Base-by-base conservation (phyloP, 108 stramenopile species). In the Aurantiochytrium sp. region DNA sequence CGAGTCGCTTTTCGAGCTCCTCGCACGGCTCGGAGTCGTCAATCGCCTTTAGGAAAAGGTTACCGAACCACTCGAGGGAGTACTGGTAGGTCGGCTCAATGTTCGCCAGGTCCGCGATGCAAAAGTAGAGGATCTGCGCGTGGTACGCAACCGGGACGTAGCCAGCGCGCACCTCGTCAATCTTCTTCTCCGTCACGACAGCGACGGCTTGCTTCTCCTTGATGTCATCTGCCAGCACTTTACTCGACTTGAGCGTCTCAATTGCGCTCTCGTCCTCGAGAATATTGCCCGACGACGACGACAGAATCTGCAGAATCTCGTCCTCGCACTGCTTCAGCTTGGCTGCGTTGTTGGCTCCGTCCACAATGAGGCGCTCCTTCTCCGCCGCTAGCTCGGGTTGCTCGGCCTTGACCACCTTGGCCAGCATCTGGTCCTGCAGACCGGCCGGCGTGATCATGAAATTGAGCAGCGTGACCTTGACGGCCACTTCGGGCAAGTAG, bases 21-120 rank as follows among this genome's bases (percentile, higher is more conserved):
- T 89, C 89, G 88, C 68, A 91, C 37, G 42, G 37, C 30, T 88
- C 87, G 41, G 54, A 52, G 69, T 37, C 89, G 68, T 55, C 91
- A 36, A 94, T 89, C 54, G 65, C 87, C 42, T 68, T 52, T 50
- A 90, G 88, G 68, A 94, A 94, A 19, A 94, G 90, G 50, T 91
- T 88, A 37, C 91, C 90, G 73, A 94, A 94, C 93, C 93, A 94
- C 4, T 55, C 85, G 12, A 94, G 48, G 31, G 90, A 90, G 88
- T 94, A 94, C 54, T 93, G 93, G 86, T 93, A 93, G 92, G 92
- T 93, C 4, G 93, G 93, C 59, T 93, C 93, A 21, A 93, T 54
- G 48, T 89, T 59, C 55, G 90, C 91, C 59, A 93, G 55, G n/a
- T 90, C 89, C 27, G 91, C 92, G 55, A 92, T 91, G 39, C 89